Conservation (phyloP, 2,329 filamentous ascomycete species). For the Epichloe amarillans region DNA sequence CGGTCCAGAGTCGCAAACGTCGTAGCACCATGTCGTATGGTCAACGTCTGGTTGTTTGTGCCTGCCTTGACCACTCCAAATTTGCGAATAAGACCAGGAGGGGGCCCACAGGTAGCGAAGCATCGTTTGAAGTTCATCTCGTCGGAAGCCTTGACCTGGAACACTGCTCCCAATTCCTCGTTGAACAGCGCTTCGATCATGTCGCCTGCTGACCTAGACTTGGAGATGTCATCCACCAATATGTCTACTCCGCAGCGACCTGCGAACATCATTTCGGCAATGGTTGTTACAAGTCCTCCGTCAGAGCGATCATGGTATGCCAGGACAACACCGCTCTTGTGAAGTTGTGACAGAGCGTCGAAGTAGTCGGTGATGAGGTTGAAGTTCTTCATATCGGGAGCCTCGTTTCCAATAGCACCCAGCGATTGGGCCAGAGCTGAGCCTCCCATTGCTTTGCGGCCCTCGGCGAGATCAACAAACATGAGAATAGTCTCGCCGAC, state of each 20-base stretch:
- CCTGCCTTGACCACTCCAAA: slow-evolving; percentile 63
- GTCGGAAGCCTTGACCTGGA: slow-evolving; percentile 79
- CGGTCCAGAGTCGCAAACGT: slow-evolving; percentile 58
- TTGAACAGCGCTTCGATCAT: slow-evolving; percentile 78
- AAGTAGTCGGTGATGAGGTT: slow-evolving; percentile 81
- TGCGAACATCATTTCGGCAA: slow-evolving; percentile 97
- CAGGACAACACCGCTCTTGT: slow-evolving; percentile 52
- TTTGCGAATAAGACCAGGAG: slow-evolving; percentile 66
- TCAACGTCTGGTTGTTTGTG: slow-evolving; percentile 64
- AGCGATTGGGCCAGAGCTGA: slow-evolving; percentile 86
- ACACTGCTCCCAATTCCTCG: slow-evolving; percentile 89
- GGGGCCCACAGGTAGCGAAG: slow-evolving; percentile 81
- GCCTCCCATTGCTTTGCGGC: slow-evolving; percentile 71
- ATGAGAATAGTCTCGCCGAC: slow-evolving; percentile 81
- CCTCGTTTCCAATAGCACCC: slow-evolving; percentile 69
- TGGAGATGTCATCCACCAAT: slow-evolving; percentile 61
- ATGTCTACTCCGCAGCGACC: slow-evolving; percentile 81
- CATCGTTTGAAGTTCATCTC: slow-evolving; percentile 77
- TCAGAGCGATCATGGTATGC: slow-evolving; percentile 94
- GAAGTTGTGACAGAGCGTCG: slow-evolving; percentile 60
- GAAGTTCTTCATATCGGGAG: slow-evolving; percentile 73
- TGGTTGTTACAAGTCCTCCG: slow-evolving; percentile 78
- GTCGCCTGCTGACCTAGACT: slow-evolving; percentile 46
- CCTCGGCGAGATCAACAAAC: slow-evolving; percentile 79
- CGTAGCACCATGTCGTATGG: slow-evolving; percentile 57